Evolutionary conservation across 2,329 filamentous ascomycete species (phyloP), one percentile per base, ranked within the genome.

Genomic region (Colletotrichum caudatum): DNA sequence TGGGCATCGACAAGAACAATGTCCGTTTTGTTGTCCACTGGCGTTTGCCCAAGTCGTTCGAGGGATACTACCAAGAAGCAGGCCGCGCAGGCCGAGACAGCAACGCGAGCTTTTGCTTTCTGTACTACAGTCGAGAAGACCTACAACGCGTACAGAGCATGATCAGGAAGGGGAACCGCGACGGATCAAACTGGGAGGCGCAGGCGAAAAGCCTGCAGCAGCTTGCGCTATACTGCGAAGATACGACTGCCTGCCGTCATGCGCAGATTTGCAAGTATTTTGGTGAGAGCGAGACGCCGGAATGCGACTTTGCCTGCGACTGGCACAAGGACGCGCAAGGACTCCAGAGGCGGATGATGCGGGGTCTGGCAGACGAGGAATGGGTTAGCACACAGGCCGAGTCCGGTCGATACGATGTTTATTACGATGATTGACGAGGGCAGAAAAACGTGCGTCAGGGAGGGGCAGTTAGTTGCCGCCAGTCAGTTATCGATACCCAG

Each of bases 1-100:
- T 98, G 95, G 95, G 95, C 35, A 98, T 98, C 74, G 95, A 98
- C 81, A 98, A 98, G 81, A 91, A 96, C 64, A 92, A 97, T 76
- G 95, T 98, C 14, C 92, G 95, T 3, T 98, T 98, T 77, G 95
- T 98, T 1, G 91, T 96, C 1, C 95, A 98, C 81, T 98, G 95
- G 94, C 93, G 94, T 71, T 87, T 97, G 12, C 94, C 95, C 12
- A 97, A 97, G 78, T 96, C 93, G 3, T 97, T 98, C 79, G 95
- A 98, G 80, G 94, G 95, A 1, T 98, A 96, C 79, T 97, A 98
- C 77, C 95, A 98, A 82, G 95, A 98, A 85, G 95, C 94, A 2
- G 95, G 95, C 0, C 92, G 95, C 50, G 95, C 95, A 7, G 95
- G 95, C 0, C 89, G 95, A 51, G 95, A 98, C 76, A 94, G 94